Percentiles rank a stretch among this genome's conserved stretches.
Evolutionary conservation across 2,329 filamentous ascomycete genomes (phyloP).

Genomic region (Arthroderma uncinatum): DNA sequence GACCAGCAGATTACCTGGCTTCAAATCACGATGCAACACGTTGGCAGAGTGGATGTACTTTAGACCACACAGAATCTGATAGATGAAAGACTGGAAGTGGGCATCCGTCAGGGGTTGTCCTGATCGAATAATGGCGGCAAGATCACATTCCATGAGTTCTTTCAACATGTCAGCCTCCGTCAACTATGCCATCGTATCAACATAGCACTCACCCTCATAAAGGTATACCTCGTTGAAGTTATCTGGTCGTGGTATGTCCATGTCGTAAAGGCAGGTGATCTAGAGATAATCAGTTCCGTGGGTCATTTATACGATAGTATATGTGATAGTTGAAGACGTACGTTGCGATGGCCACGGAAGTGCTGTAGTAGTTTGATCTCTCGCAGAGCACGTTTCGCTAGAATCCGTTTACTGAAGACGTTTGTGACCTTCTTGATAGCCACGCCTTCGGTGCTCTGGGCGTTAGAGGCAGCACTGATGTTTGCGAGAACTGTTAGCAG

Average conservation of each 20-base stretch:
- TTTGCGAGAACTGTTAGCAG: slow-evolving; percentile 13
- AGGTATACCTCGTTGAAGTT: slow-evolving; percentile 99
- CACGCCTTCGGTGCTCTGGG: slow-evolving; percentile 80
- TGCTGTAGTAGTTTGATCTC: slow-evolving; percentile 99
- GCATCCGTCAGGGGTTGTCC: slow-evolving; percentile 95
- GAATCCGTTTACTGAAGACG: slow-evolving; percentile 99
- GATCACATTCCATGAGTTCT: slow-evolving; percentile 99
- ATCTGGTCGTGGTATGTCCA: slow-evolving; percentile 95
- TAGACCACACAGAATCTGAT: slow-evolving; percentile 95
- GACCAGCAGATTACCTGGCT: slow-evolving; percentile 92
- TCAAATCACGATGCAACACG: slow-evolving; percentile 90
- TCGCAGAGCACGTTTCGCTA: slow-evolving; percentile 91
- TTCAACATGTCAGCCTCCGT: slow-evolving; percentile 17
- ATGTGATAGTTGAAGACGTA: slow-evolving; percentile 43
- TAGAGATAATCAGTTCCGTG: slow-evolving; percentile 34
- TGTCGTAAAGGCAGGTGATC: slow-evolving; percentile 98
- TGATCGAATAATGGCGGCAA: slow-evolving; percentile 94
- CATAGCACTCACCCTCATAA: slow-evolving; percentile 65
- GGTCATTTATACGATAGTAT: slow-evolving; percentile 1
- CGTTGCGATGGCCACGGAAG: slow-evolving; percentile 81
- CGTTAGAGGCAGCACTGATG: slow-evolving; percentile 77
- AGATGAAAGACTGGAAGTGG: slow-evolving; percentile 99
- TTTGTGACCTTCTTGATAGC: slow-evolving; percentile 99
- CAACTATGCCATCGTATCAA: background rate
- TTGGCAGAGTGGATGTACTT: slow-evolving; percentile 99